Evolutionary conservation across 306 rosid genomes (phyloP), one percentile per base, ranked within the genome.

Genomic region (Rosa lucieae): DNA sequence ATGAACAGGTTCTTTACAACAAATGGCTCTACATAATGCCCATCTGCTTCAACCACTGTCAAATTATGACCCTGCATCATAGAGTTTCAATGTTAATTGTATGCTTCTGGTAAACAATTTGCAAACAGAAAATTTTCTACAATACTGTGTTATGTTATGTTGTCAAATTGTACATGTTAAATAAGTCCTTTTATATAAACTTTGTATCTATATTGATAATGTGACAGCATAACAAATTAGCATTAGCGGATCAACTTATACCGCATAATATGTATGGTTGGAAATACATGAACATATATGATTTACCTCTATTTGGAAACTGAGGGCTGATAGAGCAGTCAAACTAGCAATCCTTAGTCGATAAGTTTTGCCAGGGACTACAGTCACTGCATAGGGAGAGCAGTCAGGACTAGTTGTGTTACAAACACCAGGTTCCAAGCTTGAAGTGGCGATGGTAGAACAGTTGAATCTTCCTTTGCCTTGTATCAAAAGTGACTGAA

Each of bases 391-490:
- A 75, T 84, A 83, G 53, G 87, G 93, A 80, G 94, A 84, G 67
- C 99, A 94, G 43, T 94, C 90, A 0, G 91, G 84, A 56, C 77
- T 92, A 17, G 87, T 55, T 63, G 86, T 1, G 81, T 89, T 86
- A 62, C 99, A 94, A n/a, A 80, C 79, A 56, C 23, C 88, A 0
- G 85, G 26, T 3, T 40, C 71, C 46, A 58, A 72, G 80, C 77
- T 84, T 67, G 90, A 77, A 42, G 83, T 5, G 35, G 82, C 52
- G 69, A 81, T 39, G 4, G 17, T 20, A 8, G 93, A 86, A 85
- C 99, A 94, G 78, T 89, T 59, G 92, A 87, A 94, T 80, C 80
- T 91, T 81, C 99, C 93, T 85, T 70, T 94, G 73, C 97, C 99
- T 72, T 94, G 85, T 42, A 94, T 94, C 79, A 92, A 29, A 80